Evolutionary conservation across 805 yeast species (phyloP).

Genomic region (Ogataea henricii): DNA sequence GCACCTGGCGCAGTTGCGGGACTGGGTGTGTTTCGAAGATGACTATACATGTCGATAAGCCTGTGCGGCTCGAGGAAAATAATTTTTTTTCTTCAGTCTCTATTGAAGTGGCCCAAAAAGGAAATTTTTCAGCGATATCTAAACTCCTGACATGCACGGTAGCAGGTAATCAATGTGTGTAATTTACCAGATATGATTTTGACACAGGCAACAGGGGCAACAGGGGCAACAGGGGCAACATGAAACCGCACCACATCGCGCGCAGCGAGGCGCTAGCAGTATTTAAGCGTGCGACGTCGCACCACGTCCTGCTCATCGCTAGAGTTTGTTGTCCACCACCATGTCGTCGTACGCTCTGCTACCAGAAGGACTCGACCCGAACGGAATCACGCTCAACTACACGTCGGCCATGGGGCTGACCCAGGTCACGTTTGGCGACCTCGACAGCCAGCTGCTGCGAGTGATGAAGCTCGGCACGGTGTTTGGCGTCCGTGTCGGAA

Average conservation of each 20-base stretch:
- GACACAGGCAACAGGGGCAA: too few relatives aligned
- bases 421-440: slow-evolving; percentile 40
- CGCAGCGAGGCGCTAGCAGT: too few relatives aligned
- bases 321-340: too few relatives aligned
- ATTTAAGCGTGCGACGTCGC: too few relatives aligned
- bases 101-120: slow-evolving; percentile 33
- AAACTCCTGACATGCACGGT: slow-evolving; percentile 6
- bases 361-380: slow-evolving; percentile 25
- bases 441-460: slow-evolving; percentile 41
- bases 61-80: neutral
- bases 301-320: too few relatives aligned
- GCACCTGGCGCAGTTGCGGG: slow-evolving; percentile 67
- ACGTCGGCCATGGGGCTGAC: slow-evolving; percentile 45
- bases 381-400: slow-evolving; percentile 36
- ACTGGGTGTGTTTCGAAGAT: slow-evolving; percentile 45
- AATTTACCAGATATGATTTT: too few relatives aligned
- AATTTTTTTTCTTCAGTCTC: neutral
- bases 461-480: slow-evolving; percentile 44
- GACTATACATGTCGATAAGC: slow-evolving; percentile 39
- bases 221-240: too few relatives aligned
- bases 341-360: slow-evolving; percentile 7
- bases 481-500: slow-evolving; percentile 61
- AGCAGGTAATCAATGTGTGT: too few relatives aligned
- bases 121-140: slow-evolving; percentile 25
- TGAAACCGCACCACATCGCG: too few relatives aligned